These are phyloP conservation scores for Blastocystis sp. DNA, from an alignment of 352 stramenopile genomes.

Conservation along the genomic window DNA sequence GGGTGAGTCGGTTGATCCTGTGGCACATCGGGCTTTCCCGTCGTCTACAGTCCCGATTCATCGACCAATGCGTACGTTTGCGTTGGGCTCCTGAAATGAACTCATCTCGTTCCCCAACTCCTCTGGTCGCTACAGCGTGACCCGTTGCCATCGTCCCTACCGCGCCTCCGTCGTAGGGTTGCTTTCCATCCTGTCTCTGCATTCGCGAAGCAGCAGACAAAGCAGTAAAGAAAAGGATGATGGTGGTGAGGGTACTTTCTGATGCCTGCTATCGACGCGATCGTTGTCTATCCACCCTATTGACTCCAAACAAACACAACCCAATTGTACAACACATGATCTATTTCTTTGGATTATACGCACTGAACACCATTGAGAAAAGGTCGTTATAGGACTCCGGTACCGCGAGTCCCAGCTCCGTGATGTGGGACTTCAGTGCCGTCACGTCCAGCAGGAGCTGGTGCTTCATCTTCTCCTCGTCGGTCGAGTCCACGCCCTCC, in stretches of 20 bases:
- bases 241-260: no score
- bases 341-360: slow-evolving; percentile 35
- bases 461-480: slow-evolving; percentile 56
- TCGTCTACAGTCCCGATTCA: no score
- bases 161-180: neutral
- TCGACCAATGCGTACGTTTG: neutral
- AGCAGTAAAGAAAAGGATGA: neutral
- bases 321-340: neutral
- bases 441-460: slow-evolving; percentile 45
- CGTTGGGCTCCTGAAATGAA: neutral
- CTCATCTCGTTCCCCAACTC: neutral
- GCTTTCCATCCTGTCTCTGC: neutral
- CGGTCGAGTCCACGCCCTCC: slow-evolving; percentile 7
- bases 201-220: neutral
- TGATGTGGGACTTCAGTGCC: neutral
- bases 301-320: neutral
- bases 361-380: neutral
- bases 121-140: neutral
- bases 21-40: no score
- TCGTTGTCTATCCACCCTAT: no score
- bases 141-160: neutral
- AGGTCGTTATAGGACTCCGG: slow-evolving; percentile 18
- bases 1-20: no score
- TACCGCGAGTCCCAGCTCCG: neutral
- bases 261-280: no score